Evolutionary conservation across 257 asterid species (phyloP), one percentile per base, ranked within the genome.

Genomic region (Nicotiana knightiana): DNA sequence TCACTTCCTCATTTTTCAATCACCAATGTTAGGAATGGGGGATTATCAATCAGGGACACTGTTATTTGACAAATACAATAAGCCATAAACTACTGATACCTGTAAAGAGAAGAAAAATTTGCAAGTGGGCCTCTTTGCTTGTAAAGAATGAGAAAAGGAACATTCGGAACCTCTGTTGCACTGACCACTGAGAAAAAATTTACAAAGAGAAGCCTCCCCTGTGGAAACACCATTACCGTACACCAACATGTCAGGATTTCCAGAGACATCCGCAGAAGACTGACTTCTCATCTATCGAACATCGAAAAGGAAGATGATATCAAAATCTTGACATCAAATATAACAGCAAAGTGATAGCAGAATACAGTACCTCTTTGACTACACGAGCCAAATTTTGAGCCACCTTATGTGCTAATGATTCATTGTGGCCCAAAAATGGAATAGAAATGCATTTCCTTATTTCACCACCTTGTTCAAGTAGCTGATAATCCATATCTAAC

Each of bases 91-190:
- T 54, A 63, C 9, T 24, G 9, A 61, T 92, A 96, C 99, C 99
- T 96, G 91, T 85, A 96, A 87, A 51, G 98, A 92, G 92, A 93
- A 91, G 85, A 93, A 88, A 88, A 96, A 96, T 35, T 89, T 96
- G 93, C 99, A 96, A 61, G 67, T 79, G 9, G 97, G 94, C 73
- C 54, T 89, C 83, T 87, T 87, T 78, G 94, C 91, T 82, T 84
- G 83, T 70, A 87, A 86, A 61, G 97, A 90, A 87, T 96, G 99
- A 85, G 98, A 89, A 88, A 90, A 96, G 37, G 82, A 33, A 87
- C 99, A 96, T 30, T 88, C 90, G 88, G 88, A 89, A 33, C 97
- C 98, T 91, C 92, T 84, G 86, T 88, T 96, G 93, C 99, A 94
- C 81, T 46, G 68, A 28, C 99, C 99, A 67, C 48, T 85, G 62